These are phyloP conservation scores for Catunica adiposa DNA, from an alignment of 2,329 filamentous ascomycete genomes.

Conservation along the genomic window DNA sequence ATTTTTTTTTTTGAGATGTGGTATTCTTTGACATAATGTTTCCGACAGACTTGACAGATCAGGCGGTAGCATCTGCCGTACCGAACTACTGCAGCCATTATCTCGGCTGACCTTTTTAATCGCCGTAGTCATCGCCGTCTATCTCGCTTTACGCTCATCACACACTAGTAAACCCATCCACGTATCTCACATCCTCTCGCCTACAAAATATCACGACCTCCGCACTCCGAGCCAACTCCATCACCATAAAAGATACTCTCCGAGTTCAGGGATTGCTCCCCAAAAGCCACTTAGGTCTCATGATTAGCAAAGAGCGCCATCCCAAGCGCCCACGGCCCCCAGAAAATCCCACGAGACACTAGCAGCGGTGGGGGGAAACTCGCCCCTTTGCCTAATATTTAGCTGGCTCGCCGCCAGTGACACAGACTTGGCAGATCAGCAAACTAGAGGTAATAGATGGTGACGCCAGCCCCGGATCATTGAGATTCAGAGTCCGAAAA, in stretches of 20 bases:
- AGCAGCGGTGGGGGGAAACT: not conserved
- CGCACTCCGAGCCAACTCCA: not conserved
- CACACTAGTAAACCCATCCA: not conserved
- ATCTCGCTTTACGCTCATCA: not conserved
- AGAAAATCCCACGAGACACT: not conserved
- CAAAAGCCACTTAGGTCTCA: constrained; percentile 5
- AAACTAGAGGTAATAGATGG: no score
- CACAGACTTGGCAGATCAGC: no score
- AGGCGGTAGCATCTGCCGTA: no score
- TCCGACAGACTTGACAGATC: no score
- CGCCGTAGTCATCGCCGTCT: not conserved
- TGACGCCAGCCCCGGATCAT: no score
- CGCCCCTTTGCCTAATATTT: no score
- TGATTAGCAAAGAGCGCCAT: constrained; percentile 4
- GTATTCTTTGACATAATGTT: no score
- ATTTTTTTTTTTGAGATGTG: not conserved
- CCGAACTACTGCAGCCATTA: no score
- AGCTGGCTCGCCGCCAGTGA: no score
- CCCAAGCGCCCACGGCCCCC: not conserved
- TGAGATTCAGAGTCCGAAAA: no score
- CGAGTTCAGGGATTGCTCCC: constrained; percentile 5
- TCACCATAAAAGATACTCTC: not conserved
- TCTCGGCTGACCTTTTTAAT: no score
- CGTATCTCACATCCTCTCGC: not conserved
- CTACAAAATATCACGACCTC: not conserved